phyloP scores from a whole-genome alignment of 345 rosid species.

The Lenwebbia sp. region DNA sequence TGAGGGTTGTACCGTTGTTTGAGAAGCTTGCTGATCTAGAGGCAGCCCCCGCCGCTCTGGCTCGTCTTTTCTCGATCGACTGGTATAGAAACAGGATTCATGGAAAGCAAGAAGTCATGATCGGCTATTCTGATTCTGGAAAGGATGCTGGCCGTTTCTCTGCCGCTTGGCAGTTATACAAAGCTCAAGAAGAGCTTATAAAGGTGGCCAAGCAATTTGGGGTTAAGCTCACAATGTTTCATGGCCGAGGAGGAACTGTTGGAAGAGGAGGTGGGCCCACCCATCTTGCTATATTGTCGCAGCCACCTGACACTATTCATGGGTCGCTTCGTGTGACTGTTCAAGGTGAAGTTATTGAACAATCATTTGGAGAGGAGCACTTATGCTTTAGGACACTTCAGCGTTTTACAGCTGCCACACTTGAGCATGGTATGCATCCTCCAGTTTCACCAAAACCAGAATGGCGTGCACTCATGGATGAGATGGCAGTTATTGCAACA shows the following conservation, averaged over 20 bases:
- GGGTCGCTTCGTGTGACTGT: slow-evolving; percentile 91
- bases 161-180: slow-evolving; percentile 93
- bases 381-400: slow-evolving; percentile 90
- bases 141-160: slow-evolving; percentile 96
- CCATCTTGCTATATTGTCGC: slow-evolving; percentile 95
- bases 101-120: slow-evolving; percentile 98
- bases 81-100: slow-evolving; percentile 82
- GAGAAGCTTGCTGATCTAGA: slow-evolving; percentile 95
- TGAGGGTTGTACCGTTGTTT: slow-evolving; percentile 91
- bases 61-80: slow-evolving; percentile 88
- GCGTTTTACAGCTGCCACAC: slow-evolving; percentile 93
- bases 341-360: slow-evolving; percentile 95
- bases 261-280: slow-evolving; percentile 99
- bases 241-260: slow-evolving; percentile 96
- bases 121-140: slow-evolving; percentile 95
- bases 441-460: slow-evolving; percentile 94
- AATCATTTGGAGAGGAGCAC: slow-evolving; percentile 89
- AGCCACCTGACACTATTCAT: slow-evolving; percentile 91
- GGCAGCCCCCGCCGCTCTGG: slow-evolving; percentile 85
- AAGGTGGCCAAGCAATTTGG: slow-evolving; percentile 80
- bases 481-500: slow-evolving; percentile 83
- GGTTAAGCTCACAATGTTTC: slow-evolving; percentile 91
- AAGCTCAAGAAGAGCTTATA: slow-evolving; percentile 90
- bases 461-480: slow-evolving; percentile 95
- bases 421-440: slow-evolving; percentile 93